Evolutionary conservation across 768 basidiomycete species (phyloP).

Genomic region (Podaxis sp.): DNA sequence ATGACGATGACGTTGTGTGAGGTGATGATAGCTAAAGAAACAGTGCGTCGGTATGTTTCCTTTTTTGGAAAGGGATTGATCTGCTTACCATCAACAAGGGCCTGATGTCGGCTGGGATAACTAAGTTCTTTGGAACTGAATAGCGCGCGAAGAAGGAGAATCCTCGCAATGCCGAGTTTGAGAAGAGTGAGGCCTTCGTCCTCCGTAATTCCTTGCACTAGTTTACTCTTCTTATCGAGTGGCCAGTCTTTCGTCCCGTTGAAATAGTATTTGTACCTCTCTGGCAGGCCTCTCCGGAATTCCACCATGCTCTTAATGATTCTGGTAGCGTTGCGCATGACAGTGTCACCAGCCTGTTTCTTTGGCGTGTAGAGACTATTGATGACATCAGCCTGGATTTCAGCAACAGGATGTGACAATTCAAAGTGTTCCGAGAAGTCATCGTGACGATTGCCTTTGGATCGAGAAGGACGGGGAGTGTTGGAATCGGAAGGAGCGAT

Average conservation of each 20-base stretch:
- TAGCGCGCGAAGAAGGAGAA: slow-evolving; percentile 73
- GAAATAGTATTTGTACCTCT: slow-evolving; percentile 74
- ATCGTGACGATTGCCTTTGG: slow-evolving; percentile 28
- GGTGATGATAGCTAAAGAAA: slow-evolving; percentile 66
- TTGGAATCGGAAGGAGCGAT: slow-evolving; percentile 84
- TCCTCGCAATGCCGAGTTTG: slow-evolving; percentile 80
- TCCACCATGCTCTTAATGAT: slow-evolving; percentile 78
- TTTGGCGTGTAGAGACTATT: slow-evolving; percentile 81
- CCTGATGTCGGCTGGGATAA: slow-evolving; percentile 64
- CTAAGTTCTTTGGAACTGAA: slow-evolving; percentile 76
- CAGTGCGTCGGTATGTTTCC: slow-evolving; percentile 1
- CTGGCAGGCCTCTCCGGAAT: slow-evolving; percentile 68
- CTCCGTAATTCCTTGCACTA: slow-evolving; percentile 75
- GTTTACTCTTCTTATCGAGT: slow-evolving; percentile 58
- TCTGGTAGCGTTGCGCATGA: slow-evolving; percentile 75
- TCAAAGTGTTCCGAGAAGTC: slow-evolving; percentile 82
- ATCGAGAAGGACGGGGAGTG: slow-evolving; percentile 66
- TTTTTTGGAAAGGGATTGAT: background rate
- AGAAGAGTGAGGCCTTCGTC: slow-evolving; percentile 81
- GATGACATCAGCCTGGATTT: slow-evolving; percentile 88
- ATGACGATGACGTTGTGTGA: slow-evolving; percentile 87
- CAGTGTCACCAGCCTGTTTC: slow-evolving; percentile 63
- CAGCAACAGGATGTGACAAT: slow-evolving; percentile 70
- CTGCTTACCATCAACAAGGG: slow-evolving; percentile 74
- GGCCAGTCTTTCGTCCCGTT: slow-evolving; percentile 77